Conservation (phyloP, 805 yeast species). For the Kodamaea kakaduensis region DNA sequence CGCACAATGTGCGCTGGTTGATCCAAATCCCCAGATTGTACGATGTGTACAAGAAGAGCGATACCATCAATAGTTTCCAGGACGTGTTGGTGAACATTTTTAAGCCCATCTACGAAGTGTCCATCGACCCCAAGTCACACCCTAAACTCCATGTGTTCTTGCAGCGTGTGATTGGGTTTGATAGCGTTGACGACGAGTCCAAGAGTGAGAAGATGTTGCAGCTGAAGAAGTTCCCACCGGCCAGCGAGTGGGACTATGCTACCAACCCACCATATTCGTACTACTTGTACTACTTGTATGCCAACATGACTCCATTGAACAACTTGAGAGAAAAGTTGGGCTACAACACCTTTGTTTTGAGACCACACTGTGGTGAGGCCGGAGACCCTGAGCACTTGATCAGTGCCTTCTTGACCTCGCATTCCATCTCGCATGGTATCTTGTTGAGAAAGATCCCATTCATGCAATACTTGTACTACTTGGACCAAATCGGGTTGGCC, state of each 20-base stretch:
- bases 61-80: conserved; percentile 65
- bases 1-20: conserved; percentile 96
- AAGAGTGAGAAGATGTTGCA: conserved; percentile 82
- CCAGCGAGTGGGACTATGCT: conserved; percentile 71
- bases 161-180: conserved; percentile 95
- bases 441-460: conserved; percentile 89
- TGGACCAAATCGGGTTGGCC: conserved; percentile 95
- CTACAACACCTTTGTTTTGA: conserved; percentile 83
- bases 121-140: conserved; percentile 75
- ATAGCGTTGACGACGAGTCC: conserved; percentile 97
- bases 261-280: conserved; percentile 97
- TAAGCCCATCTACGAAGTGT: conserved; percentile 85
- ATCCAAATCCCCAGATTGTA: conserved; percentile 92
- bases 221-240: conserved; percentile 73
- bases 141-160: conserved; percentile 89
- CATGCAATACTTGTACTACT: conserved; percentile 86
- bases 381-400: conserved; percentile 98
- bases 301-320: conserved; percentile 83
- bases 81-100: conserved; percentile 78
- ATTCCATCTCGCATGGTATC: conserved; percentile 94
- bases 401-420: conserved; percentile 82
- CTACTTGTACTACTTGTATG: conserved; percentile 82
- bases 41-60: conserved; percentile 78
- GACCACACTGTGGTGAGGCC: conserved; percentile 99
- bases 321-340: conserved; percentile 73